Percentiles rank a stretch among this genome's conserved stretches.
These are phyloP conservation scores for Boletus tomentosulus DNA, from an alignment of 768 basidiomycete genomes.

Conservation along the genomic window DNA sequence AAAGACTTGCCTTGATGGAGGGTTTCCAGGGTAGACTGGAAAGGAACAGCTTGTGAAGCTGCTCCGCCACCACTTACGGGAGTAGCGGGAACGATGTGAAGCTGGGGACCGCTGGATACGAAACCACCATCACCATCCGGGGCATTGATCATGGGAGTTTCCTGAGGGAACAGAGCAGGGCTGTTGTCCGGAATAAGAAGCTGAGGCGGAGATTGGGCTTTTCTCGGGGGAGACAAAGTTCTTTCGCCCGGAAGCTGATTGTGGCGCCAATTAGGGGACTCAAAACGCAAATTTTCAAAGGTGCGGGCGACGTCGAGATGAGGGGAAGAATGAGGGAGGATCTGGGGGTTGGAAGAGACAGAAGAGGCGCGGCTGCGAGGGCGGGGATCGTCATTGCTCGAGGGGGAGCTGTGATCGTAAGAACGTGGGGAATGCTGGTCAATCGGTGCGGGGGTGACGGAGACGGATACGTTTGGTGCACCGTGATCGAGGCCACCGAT, in stretches of 20 bases:
- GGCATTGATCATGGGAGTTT: slow-evolving; percentile 53
- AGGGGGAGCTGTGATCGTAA: slow-evolving; percentile 64
- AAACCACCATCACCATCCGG: slow-evolving; percentile 53
- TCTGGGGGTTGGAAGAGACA: slow-evolving; percentile 52
- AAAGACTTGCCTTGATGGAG: slow-evolving; percentile 51
- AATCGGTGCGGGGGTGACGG: slow-evolving; percentile 33
- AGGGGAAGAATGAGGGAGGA: slow-evolving; percentile 46
- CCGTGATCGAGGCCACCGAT: slow-evolving; percentile 29
- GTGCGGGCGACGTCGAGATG: slow-evolving; percentile 51
- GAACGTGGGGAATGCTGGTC: slow-evolving; percentile 39
- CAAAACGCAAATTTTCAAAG: slow-evolving; percentile 62
- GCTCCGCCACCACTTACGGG: slow-evolving; percentile 64
- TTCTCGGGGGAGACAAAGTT: slow-evolving; percentile 37
- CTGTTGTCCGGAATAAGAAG: slow-evolving; percentile 56
- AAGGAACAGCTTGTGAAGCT: slow-evolving; percentile 43
- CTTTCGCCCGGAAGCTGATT: slow-evolving; percentile 44
- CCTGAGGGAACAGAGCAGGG: slow-evolving; percentile 39
- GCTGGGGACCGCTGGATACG: slow-evolving; percentile 50
- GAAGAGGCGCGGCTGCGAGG: slow-evolving; percentile 62
- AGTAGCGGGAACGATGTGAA: slow-evolving; percentile 82
- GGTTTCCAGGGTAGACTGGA: slow-evolving; percentile 47
- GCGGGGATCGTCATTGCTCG: slow-evolving; percentile 52
- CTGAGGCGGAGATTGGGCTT: slow-evolving; percentile 63
- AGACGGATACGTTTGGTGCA: slow-evolving; percentile 35
- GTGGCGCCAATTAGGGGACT: slow-evolving; percentile 57